Conservation (phyloP, 352 stramenopile genomes). For the Phytophthora pini region DNA sequence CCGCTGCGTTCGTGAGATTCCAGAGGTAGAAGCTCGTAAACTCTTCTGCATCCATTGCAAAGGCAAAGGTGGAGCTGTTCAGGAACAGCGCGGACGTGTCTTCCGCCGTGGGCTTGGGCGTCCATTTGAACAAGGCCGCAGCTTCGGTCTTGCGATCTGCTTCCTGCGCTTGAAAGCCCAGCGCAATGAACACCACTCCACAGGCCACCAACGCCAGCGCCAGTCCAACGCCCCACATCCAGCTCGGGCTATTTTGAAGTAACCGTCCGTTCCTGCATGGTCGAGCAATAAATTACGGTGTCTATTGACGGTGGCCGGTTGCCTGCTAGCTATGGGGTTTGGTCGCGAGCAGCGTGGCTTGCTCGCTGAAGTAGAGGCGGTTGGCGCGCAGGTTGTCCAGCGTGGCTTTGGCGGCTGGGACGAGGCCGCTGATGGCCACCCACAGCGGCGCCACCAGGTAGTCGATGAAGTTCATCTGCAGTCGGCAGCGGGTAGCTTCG, state of each 20-base stretch:
- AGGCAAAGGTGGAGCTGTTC: slow-evolving; percentile 42
- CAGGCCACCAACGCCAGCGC: slow-evolving; percentile 21
- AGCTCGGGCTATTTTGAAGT: slow-evolving; percentile 13
- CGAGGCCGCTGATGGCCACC: slow-evolving; percentile 62
- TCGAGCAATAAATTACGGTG: slow-evolving; percentile 23
- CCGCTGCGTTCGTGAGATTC: slow-evolving; percentile 71
- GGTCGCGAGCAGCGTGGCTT: slow-evolving; percentile 55
- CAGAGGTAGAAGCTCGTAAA: slow-evolving; percentile 73
- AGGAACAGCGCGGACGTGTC: slow-evolving; percentile 21
- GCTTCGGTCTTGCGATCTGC: slow-evolving; percentile 1
- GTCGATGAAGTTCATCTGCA: slow-evolving; percentile 89
- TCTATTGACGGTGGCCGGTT: background rate
- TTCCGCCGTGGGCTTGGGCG: slow-evolving; percentile 7
- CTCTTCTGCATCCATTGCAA: slow-evolving; percentile 57
- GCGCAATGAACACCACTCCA: slow-evolving; percentile 35
- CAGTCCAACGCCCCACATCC: slow-evolving; percentile 28
- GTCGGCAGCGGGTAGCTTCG: slow-evolving; percentile 57
- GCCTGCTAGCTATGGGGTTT: slow-evolving; percentile 27
- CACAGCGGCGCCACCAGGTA: slow-evolving; percentile 83
- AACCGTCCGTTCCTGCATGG: background rate
- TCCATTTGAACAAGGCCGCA: slow-evolving; percentile 30
- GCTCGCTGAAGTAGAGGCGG: slow-evolving; percentile 77
- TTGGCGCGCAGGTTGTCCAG: slow-evolving; percentile 62
- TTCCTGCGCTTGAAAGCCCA: slow-evolving; percentile 32
- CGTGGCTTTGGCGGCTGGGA: slow-evolving; percentile 56